Conservation (phyloP, 75 land plant genomes). For the Azolla pinnata region DNA sequence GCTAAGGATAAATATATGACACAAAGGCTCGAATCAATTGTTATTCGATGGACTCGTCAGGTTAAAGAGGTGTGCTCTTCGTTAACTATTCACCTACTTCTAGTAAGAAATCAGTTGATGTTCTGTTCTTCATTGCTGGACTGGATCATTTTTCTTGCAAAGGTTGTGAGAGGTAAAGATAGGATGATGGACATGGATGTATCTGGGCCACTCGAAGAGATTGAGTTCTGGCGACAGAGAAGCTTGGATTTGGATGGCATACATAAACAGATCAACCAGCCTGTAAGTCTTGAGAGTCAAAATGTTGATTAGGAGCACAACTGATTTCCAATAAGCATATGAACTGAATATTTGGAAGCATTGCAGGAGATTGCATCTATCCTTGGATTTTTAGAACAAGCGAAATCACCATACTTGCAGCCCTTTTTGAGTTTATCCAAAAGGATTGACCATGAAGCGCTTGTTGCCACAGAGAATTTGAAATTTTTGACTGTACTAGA, state of each 20-base stretch:
- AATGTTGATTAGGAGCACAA: too few species aligned
- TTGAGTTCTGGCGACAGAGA: constrained; percentile 23
- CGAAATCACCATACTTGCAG: constrained; percentile 16
- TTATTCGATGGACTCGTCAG: constrained; percentile 26
- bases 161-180: constrained; percentile 22
- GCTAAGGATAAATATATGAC: constrained; percentile 16
- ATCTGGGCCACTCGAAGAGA: constrained; percentile 22
- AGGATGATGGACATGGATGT: constrained; percentile 13
- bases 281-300: too few species aligned
- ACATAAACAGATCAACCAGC: constrained; percentile 12
- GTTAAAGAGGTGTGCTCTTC: constrained; percentile 24
- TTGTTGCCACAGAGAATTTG: constrained; percentile 23
- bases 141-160: background rate
- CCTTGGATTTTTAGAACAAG: constrained; percentile 14
- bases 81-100: too few species aligned
- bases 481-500: constrained; percentile 18
- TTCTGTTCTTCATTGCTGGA: too few species aligned
- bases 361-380: constrained; percentile 13
- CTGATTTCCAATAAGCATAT: too few species aligned
- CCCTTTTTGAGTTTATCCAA: constrained; percentile 19
- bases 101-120: too few species aligned
- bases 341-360: background rate
- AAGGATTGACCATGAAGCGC: constrained; percentile 27
- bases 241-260: constrained; percentile 20
- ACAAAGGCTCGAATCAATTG: constrained; percentile 22